Evolutionary conservation across 2,329 filamentous ascomycete species (phyloP).

Genomic region (Calycina herbarum): DNA sequence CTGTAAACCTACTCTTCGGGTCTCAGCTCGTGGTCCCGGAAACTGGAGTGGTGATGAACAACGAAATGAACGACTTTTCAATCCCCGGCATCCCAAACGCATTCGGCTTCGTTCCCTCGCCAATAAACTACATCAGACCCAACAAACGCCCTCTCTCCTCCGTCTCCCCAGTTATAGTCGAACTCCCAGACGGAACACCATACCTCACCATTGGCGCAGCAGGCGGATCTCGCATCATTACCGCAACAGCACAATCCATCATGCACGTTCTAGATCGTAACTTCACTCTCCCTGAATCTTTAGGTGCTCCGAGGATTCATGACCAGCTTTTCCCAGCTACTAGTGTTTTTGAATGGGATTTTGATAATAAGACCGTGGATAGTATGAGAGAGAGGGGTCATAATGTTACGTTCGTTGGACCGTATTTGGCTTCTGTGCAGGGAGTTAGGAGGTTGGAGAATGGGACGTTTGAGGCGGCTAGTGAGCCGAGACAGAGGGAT

Average conservation of each 20-base stretch:
- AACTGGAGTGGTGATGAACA: conserved; percentile 54
- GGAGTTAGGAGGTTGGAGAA: conserved; percentile 60
- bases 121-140: conserved; percentile 77
- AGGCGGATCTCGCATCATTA: conserved; percentile 82
- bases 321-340: conserved; percentile 78
- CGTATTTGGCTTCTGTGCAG: conserved; percentile 69
- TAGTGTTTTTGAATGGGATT: conserved; percentile 67
- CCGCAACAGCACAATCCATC: conserved; percentile 71
- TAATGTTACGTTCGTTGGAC: conserved; percentile 67
- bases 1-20: conserved; percentile 85
- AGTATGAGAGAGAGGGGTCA: conserved; percentile 67
- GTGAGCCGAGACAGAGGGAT: conserved; percentile 72
- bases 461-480: conserved; percentile 74
- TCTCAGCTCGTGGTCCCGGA: conserved; percentile 75
- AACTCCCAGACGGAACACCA: conserved; percentile 62
- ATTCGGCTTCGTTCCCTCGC: conserved; percentile 81
- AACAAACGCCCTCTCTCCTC: conserved; percentile 82
- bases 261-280: conserved; percentile 69
- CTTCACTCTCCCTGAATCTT: conserved; percentile 59
- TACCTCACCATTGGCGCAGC: conserved; percentile 73
- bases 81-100: conserved; percentile 76
- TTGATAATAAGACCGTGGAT: conserved; percentile 62
- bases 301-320: conserved; percentile 69
- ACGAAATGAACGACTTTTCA: conserved; percentile 79
- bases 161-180: conserved; percentile 77